These are phyloP conservation scores for Umbellularia californica DNA, from an alignment of 164 flowering plant genomes.

Conservation along the genomic window DNA sequence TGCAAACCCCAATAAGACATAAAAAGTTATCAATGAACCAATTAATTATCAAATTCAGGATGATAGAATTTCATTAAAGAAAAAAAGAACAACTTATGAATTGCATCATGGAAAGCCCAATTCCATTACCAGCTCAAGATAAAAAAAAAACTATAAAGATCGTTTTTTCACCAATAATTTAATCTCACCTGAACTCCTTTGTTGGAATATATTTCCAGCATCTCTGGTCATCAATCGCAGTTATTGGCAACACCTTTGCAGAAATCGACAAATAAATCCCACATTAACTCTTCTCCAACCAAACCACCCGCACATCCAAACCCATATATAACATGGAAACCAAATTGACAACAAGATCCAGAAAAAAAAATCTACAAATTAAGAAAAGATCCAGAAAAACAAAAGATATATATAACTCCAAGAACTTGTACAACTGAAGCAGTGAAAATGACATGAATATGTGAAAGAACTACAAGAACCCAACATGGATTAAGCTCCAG, in stretches of 20 bases:
- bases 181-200: slow-evolving; percentile 73
- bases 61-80: too few species aligned
- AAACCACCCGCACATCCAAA: slow-evolving; percentile 44
- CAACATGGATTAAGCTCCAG: neutral
- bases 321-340: neutral
- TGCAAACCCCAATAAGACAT: too few species aligned
- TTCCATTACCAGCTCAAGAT: too few species aligned
- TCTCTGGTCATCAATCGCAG: slow-evolving; percentile 92
- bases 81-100: neutral
- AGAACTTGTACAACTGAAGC: neutral
- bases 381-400: too few species aligned
- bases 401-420: neutral
- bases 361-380: neutral
- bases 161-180: neutral
- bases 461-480: too few species aligned
- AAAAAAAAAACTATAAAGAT: neutral
- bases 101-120: neutral
- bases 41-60: too few species aligned
- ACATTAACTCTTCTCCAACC: slow-evolving; percentile 75
- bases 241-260: slow-evolving; percentile 62
- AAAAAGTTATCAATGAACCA: too few species aligned
- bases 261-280: slow-evolving; percentile 69
- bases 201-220: too few species aligned
- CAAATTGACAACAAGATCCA: neutral
- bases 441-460: neutral